Evolutionary conservation across 768 basidiomycete species (phyloP).

Genomic region (Tubosaeta sp.): DNA sequence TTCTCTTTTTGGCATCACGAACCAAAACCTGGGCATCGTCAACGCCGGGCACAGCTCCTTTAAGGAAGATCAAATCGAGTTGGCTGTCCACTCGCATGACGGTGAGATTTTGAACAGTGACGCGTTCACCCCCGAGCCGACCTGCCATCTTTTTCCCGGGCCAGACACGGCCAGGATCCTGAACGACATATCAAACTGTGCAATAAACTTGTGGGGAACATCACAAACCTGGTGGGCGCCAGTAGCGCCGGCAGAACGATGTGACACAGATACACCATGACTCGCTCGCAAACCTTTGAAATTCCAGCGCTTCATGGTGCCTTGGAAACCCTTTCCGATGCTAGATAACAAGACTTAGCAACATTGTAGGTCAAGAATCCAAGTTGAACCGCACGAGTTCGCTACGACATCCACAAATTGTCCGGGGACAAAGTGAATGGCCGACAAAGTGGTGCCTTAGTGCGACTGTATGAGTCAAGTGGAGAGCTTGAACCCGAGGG

Average conservation of each 20-base stretch:
- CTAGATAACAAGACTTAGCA: conserved; percentile 38
- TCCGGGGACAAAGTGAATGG: conserved; percentile 94
- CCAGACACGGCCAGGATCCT: conserved; percentile 96
- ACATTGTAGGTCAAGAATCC: background rate
- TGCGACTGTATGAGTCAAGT: background rate
- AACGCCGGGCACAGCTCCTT: conserved; percentile 86
- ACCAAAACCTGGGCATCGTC: conserved; percentile 86
- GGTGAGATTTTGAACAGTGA: conserved; percentile 82
- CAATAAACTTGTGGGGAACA: background rate
- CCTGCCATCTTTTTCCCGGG: conserved; percentile 99
- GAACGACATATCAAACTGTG: conserved; percentile 5
- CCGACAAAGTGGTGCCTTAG: conserved; percentile 82
- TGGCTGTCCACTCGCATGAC: conserved; percentile 84
- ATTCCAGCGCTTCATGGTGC: conserved; percentile 94
- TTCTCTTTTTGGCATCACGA: conserved; percentile 86
- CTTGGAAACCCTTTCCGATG: conserved; percentile 96
- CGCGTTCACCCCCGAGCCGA: conserved; percentile 77
- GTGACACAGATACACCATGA: conserved; percentile 94
- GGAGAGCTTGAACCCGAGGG: background rate
- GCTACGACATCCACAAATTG: conserved; percentile 92
- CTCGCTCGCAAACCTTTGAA: conserved; percentile 89
- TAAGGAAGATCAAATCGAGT: conserved; percentile 86
- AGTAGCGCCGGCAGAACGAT: conserved; percentile 89
- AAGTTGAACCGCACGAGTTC: conserved; percentile 61
- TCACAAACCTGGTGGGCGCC: conserved; percentile 85